Conservation (phyloP, 2,329 filamentous ascomycete species). For the Talaromyces marneffei region DNA sequence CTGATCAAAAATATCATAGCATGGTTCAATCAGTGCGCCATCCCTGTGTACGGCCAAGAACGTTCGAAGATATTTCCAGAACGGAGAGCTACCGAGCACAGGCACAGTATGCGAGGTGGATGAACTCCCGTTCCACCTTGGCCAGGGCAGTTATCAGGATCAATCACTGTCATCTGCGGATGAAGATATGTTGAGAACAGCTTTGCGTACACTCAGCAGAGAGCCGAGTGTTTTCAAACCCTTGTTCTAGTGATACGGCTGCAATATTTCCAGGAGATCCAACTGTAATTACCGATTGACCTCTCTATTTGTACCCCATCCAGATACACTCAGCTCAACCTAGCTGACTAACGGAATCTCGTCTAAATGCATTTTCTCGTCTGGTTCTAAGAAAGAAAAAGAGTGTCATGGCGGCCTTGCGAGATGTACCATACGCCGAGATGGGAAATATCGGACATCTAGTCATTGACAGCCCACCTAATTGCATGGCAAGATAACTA, state of each 20-base stretch:
- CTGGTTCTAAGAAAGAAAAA: no score
- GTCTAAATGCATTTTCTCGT: no score
- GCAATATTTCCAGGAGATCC: not conserved
- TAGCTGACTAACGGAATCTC: no score
- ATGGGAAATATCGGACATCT: no score
- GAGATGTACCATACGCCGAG: no score
- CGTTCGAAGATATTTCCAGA: conserved; percentile 40
- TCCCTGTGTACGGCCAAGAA: conserved; percentile 33
- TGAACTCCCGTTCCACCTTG: not conserved
- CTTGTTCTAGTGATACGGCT: not conserved
- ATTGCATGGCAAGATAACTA: no score
- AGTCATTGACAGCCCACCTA: no score
- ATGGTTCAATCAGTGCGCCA: conserved; percentile 30
- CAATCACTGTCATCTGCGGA: not conserved
- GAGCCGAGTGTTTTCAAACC: not conserved
- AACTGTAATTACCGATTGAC: not conserved
- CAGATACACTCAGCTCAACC: no score
- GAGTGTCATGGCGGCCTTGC: no score
- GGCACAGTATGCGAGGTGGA: conserved; percentile 35
- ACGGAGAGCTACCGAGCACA: conserved; percentile 31
- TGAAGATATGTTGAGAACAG: not conserved
- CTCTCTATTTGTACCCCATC: no score
- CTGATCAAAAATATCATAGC: conserved; percentile 17
- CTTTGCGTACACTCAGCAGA: not conserved
- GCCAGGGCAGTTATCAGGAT: not conserved